These are phyloP conservation scores for Sclerotinia subarctica DNA, from an alignment of 2,329 filamentous ascomycete genomes.

Conservation along the genomic window DNA sequence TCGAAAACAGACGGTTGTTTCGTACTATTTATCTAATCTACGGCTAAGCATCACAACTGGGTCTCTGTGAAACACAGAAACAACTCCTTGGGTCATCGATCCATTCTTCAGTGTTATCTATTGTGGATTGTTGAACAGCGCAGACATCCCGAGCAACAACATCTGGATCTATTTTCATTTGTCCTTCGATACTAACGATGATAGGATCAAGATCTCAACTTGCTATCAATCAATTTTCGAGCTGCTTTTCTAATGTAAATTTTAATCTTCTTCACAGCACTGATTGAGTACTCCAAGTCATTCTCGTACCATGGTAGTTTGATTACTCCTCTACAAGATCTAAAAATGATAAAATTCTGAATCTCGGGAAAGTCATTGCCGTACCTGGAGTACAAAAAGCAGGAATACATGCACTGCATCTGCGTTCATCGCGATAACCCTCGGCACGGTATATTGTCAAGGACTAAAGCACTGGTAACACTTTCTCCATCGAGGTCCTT, in stretches of 20 bases:
- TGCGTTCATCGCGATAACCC: conserved; percentile 1
- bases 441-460: conserved; percentile 5
- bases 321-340: not conserved
- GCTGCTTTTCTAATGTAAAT: not conserved
- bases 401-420: not conserved
- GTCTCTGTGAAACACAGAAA: not conserved
- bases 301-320: not conserved
- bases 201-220: not conserved
- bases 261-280: no score
- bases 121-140: not conserved
- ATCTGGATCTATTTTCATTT: not conserved
- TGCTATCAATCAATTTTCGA: not conserved
- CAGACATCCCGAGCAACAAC: not conserved
- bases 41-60: not conserved
- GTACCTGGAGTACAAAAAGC: not conserved
- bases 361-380: not conserved
- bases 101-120: not conserved
- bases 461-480: not conserved
- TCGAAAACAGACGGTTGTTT: not conserved
- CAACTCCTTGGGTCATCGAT: conserved; percentile 10
- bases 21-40: not conserved
- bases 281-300: not conserved
- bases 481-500: conserved; percentile 2
- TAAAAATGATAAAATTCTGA: not conserved
- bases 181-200: not conserved